Percentiles rank a stretch among this genome's conserved stretches.
Conservation (phyloP, 345 rosid species). For the Trapa incisa region DNA sequence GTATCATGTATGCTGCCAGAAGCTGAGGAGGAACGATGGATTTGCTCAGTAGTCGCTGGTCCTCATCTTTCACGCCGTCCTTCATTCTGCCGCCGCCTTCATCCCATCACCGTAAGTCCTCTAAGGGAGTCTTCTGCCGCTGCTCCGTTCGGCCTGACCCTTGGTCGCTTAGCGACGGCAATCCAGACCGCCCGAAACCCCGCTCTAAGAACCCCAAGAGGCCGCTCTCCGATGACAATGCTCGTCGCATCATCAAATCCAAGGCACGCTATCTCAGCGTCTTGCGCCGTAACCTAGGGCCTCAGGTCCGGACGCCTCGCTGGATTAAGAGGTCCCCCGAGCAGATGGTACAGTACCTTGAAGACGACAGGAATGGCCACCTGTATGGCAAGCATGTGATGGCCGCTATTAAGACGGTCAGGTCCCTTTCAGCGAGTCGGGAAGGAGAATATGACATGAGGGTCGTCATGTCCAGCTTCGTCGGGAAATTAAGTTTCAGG, state of each 20-base stretch:
- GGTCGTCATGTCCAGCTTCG: slow-evolving; percentile 60
- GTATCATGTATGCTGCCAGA: too few relatives aligned
- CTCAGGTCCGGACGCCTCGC: slow-evolving; percentile 55
- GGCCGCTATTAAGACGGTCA: slow-evolving; percentile 69
- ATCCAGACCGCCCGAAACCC: slow-evolving; percentile 53
- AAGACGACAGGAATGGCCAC: slow-evolving; percentile 64
- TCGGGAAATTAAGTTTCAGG: slow-evolving; percentile 59
- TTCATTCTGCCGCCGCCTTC: slow-evolving; percentile 13
- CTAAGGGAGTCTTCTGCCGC: slow-evolving; percentile 12
- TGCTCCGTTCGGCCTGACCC: slow-evolving; percentile 54
- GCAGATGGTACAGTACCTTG: slow-evolving; percentile 77
- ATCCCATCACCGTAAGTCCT: not conserved
- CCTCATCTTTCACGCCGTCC: slow-evolving; percentile 18
- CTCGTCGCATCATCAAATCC: slow-evolving; percentile 68
- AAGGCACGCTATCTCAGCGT: slow-evolving; percentile 59
- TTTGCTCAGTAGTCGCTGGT: slow-evolving; percentile 8
- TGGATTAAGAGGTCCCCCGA: slow-evolving; percentile 85
- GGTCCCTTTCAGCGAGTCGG: slow-evolving; percentile 33
- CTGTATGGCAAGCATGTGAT: slow-evolving; percentile 74
- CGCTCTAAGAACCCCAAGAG: slow-evolving; percentile 45
- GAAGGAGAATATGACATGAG: slow-evolving; percentile 54
- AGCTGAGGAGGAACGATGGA: not conserved
- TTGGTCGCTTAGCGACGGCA: slow-evolving; percentile 75
- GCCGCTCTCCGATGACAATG: slow-evolving; percentile 70
- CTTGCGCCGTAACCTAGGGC: slow-evolving; percentile 65